A percentile compares a stretch with the other conserved stretches of the same genome.
phyloP scores from a whole-genome alignment of 2,329 filamentous ascomycete species.

The Fusarium agapanthi region DNA sequence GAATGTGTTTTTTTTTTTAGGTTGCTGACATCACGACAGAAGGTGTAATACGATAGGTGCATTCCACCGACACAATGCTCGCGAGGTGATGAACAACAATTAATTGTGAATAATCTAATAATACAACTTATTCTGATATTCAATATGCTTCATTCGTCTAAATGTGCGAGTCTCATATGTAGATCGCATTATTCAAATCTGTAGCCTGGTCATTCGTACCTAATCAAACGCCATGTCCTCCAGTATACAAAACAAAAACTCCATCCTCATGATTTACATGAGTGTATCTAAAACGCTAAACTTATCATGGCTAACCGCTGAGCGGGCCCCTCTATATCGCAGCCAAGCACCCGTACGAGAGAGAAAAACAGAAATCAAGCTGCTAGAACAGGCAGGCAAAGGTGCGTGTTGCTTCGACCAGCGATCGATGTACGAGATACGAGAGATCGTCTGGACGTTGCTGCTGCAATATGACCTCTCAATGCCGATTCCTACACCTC shows the following conservation, averaged over 20 bases:
- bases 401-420: background rate
- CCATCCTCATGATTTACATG: constrained; percentile 3
- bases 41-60: constrained; percentile 18
- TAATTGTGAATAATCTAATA: background rate
- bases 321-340: background rate
- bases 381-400: background rate
- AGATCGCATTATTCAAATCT: background rate
- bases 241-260: constrained; percentile 8
- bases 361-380: background rate
- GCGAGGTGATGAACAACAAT: background rate
- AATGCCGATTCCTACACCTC: constrained; percentile 41
- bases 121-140: background rate
- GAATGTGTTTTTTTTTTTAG: constrained; percentile 31
- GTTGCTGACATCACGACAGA: constrained; percentile 37
- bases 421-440: background rate
- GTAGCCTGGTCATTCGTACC: background rate
- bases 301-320: background rate
- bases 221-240: constrained; percentile 22
- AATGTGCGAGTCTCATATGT: background rate
- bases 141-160: constrained; percentile 4
- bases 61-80: background rate
- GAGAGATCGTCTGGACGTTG: background rate
- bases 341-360: background rate
- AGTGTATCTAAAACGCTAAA: constrained; percentile 4
- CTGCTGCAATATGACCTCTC: background rate